These are phyloP conservation scores for Pichia nanzhaoensis DNA, from an alignment of 805 yeast species.

Conservation along the genomic window DNA sequence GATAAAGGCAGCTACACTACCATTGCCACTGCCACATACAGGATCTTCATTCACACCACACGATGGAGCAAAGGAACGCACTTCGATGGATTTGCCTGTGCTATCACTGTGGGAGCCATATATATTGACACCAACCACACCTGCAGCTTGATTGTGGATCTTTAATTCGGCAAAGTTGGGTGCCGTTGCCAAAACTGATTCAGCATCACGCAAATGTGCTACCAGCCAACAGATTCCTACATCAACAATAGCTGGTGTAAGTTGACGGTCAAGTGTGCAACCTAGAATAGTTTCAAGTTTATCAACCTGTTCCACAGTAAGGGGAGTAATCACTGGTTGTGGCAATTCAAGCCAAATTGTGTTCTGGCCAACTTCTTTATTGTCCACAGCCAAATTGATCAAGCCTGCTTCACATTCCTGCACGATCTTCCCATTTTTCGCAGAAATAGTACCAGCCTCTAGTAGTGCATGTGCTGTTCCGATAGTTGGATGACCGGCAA, in stretches of 20 bases:
- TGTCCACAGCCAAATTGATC: neutral
- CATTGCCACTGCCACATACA: constrained; percentile 49
- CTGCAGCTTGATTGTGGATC: constrained; percentile 16
- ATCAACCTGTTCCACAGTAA: neutral
- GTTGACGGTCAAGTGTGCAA: constrained; percentile 1
- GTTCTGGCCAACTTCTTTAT: neutral
- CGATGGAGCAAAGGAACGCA: constrained; percentile 36
- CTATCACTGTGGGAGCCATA: constrained; percentile 31
- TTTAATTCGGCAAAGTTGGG: constrained; percentile 29
- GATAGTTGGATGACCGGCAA: constrained; percentile 61
- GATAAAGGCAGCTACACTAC: constrained; percentile 8
- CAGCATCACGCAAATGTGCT: constrained; percentile 27
- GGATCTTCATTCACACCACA: constrained; percentile 41
- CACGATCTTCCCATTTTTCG: constrained; percentile 22
- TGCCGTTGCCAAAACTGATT: constrained; percentile 28
- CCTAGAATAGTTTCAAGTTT: constrained; percentile 2
- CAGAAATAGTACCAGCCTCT: constrained; percentile 21
- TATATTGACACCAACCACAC: constrained; percentile 32
- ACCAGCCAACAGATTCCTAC: constrained; percentile 45
- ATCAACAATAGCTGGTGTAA: constrained; percentile 27
- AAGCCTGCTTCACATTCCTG: constrained; percentile 44
- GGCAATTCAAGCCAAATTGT: constrained; percentile 5
- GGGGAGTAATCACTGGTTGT: neutral
- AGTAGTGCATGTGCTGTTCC: constrained; percentile 45
- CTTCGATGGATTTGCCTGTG: constrained; percentile 25